phyloP scores from a whole-genome alignment of 306 rosid genomes.

The Cucurbita maxima region DNA sequence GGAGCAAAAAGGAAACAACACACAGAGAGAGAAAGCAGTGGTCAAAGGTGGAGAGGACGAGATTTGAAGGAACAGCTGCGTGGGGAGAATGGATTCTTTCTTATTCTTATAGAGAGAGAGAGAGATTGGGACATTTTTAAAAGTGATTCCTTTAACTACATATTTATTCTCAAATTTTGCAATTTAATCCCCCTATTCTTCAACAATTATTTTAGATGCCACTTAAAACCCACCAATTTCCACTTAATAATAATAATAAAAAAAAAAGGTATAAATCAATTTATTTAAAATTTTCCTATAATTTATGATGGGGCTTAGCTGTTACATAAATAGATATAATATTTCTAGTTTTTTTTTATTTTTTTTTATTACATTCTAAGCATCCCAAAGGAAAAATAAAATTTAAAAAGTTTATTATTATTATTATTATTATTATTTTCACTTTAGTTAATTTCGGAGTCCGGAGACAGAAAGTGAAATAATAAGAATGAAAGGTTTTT shows the following conservation, averaged over 20 bases:
- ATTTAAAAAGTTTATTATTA: too few relatives aligned
- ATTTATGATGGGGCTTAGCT: too few relatives aligned
- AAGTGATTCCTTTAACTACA: neutral
- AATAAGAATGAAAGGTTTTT: neutral
- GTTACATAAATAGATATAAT: neutral
- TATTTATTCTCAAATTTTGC: neutral
- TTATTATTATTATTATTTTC: too few relatives aligned
- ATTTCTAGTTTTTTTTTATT: neutral
- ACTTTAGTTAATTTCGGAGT: too few relatives aligned
- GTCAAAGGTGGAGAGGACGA: conserved; percentile 3
- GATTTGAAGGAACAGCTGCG: conserved; percentile 2
- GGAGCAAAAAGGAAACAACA: neutral
- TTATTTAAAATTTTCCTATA: too few relatives aligned
- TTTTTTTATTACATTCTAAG: neutral
- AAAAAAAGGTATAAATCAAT: too few relatives aligned
- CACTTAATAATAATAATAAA: too few relatives aligned
- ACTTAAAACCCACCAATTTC: too few relatives aligned
- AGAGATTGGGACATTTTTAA: neutral
- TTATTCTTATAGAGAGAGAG: conserved; percentile 10
- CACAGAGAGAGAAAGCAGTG: neutral
- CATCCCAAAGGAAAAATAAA: neutral
- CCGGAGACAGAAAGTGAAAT: neutral
- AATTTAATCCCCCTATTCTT: neutral
- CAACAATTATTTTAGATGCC: too few relatives aligned
- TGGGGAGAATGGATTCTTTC: neutral